A percentile compares a stretch with the other conserved stretches of the same genome.
Evolutionary conservation across 1,284 basidiomycete genomes (phyloP).

Genomic region (Heterobasidion annosum): DNA sequence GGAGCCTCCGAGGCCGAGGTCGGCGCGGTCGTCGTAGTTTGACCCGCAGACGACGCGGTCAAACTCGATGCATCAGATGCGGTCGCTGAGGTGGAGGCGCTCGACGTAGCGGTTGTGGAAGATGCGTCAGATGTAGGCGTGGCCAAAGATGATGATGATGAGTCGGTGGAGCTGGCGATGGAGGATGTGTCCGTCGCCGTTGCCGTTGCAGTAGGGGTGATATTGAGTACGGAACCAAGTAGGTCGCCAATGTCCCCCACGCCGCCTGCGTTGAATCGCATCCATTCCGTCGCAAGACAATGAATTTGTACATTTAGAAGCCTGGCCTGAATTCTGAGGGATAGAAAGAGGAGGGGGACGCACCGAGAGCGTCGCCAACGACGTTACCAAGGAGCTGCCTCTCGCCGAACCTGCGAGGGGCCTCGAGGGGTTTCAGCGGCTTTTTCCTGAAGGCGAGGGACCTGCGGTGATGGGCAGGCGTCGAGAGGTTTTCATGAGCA

Average conservation of each 20-base stretch:
- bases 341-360: not conserved
- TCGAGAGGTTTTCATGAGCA: not conserved
- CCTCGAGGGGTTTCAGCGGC: not conserved
- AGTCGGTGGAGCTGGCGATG: not conserved
- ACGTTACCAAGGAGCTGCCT: not conserved
- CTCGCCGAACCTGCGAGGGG: not conserved
- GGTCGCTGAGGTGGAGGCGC: not conserved
- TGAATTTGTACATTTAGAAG: not conserved
- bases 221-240: no score
- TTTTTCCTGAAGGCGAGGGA: conserved; percentile 1
- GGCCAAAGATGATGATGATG: not conserved
- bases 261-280: no score
- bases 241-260: not conserved
- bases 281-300: no score
- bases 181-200: not conserved
- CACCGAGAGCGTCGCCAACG: not conserved
- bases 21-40: not conserved
- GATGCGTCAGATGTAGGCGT: not conserved
- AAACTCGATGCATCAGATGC: not conserved
- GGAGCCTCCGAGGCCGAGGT: not conserved
- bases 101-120: not conserved
- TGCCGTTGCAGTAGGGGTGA: not conserved
- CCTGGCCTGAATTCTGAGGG: not conserved
- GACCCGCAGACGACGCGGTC: not conserved
- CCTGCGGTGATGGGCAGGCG: not conserved